These are phyloP conservation scores for Blastocystis sp. DNA, from an alignment of 352 stramenopile species.

Conservation along the genomic window DNA sequence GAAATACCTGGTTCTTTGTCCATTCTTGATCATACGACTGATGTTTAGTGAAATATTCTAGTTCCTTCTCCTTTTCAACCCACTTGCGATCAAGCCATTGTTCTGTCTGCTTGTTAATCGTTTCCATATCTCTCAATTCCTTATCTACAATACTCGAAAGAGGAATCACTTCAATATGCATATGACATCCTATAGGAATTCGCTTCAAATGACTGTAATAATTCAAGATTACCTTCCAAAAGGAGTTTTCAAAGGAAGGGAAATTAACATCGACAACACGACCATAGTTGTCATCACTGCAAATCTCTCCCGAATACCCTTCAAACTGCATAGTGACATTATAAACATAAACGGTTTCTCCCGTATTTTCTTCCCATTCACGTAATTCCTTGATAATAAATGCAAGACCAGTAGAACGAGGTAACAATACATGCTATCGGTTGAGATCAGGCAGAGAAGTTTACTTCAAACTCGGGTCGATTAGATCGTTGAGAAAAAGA, in stretches of 20 bases:
- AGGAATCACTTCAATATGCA: conserved; percentile 44
- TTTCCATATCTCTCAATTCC: not conserved
- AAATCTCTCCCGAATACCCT: conserved; percentile 40
- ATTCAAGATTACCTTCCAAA: not conserved
- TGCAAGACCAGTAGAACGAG: conserved; percentile 37
- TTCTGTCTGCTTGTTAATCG: not conserved
- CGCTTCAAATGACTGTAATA: not conserved
- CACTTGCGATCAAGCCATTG: conserved; percentile 32
- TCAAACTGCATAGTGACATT: conserved; percentile 63
- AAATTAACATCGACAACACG: conserved; percentile 31
- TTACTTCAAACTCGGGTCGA: conserved; percentile 17
- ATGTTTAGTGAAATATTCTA: conserved; percentile 63
- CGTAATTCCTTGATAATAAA: conserved; percentile 50
- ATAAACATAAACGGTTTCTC: conserved; percentile 54
- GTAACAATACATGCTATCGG: conserved; percentile 27
- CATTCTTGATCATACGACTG: conserved; percentile 34
- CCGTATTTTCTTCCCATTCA: conserved; percentile 37
- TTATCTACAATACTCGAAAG: conserved; percentile 22
- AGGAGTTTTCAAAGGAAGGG: conserved; percentile 36
- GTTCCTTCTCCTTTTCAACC: conserved; percentile 49
- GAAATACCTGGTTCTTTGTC: not conserved
- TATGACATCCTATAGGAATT: conserved; percentile 10
- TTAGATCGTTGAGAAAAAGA: not conserved
- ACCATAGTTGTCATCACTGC: conserved; percentile 6
- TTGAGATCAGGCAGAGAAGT: not conserved